These are phyloP conservation scores for Citrus australasica DNA, from an alignment of 345 rosid species.

Conservation along the genomic window DNA sequence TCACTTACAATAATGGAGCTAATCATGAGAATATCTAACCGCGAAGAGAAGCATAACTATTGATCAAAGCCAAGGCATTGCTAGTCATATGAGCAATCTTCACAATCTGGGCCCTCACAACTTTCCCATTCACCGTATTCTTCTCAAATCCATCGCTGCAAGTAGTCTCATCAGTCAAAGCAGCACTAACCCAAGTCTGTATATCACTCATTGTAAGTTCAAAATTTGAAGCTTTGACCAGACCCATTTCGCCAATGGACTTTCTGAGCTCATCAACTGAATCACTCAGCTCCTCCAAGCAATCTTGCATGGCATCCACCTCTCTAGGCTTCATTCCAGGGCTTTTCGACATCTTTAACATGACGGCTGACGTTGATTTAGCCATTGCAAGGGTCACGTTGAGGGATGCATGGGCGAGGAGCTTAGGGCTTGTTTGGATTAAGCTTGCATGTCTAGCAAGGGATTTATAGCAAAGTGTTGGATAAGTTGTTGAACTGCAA, in stretches of 20 bases:
- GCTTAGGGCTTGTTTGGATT: conserved; percentile 68
- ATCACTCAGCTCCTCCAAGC: conserved; percentile 60
- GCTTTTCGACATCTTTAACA: conserved; percentile 42
- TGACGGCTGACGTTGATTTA: conserved; percentile 32
- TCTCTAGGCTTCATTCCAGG: conserved; percentile 45
- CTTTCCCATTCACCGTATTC: conserved; percentile 33
- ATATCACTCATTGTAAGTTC: conserved; percentile 42
- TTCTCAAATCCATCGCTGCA: conserved; percentile 69
- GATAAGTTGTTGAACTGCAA: conserved; percentile 60
- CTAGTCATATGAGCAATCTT: conserved; percentile 59
- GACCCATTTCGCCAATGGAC: conserved; percentile 58
- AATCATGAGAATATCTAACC: conserved; percentile 17
- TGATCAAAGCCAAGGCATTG: conserved; percentile 74
- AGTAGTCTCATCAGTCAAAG: conserved; percentile 64
- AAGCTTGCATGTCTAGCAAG: conserved; percentile 47
- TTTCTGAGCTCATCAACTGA: conserved; percentile 49
- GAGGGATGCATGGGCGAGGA: conserved; percentile 66
- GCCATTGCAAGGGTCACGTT: conserved; percentile 48
- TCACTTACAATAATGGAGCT: background rate
- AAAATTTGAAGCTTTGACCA: conserved; percentile 26
- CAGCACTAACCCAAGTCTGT: conserved; percentile 83
- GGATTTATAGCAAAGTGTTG: conserved; percentile 55
- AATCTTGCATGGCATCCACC: conserved; percentile 57
- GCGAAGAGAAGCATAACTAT: conserved; percentile 48
- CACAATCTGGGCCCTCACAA: conserved; percentile 41